These are phyloP conservation scores for Endogone sp. DNA, from an alignment of 192 early-diverging fungal species.

Conservation along the genomic window DNA sequence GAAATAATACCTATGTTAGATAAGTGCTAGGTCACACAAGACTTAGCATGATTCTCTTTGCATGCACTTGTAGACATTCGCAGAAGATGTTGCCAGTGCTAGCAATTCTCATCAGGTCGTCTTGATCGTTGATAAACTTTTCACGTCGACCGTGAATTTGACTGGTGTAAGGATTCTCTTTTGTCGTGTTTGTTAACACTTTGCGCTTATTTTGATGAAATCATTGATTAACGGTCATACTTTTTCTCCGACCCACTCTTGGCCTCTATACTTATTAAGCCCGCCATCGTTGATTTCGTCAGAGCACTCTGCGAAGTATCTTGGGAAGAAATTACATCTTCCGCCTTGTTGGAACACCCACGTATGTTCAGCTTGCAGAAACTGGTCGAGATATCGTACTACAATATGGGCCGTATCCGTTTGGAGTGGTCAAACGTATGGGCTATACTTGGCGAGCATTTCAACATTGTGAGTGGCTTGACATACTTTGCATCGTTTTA, in stretches of 20 bases:
- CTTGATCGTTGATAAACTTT: slow-evolving; percentile 82
- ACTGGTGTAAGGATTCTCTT: slow-evolving; percentile 44
- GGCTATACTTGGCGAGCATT: slow-evolving; percentile 77
- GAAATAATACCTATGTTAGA: no score
- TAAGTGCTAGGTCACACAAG: no score
- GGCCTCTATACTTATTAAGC: slow-evolving; percentile 5
- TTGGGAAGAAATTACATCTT: slow-evolving; percentile 83
- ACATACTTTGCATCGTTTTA: neutral
- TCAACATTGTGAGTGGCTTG: slow-evolving; percentile 53
- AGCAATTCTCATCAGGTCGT: slow-evolving; percentile 68
- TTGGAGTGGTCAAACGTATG: slow-evolving; percentile 95
- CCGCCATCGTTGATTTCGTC: slow-evolving; percentile 88
- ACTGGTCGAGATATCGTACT: slow-evolving; percentile 94
- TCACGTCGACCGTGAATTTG: slow-evolving; percentile 72
- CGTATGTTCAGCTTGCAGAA: slow-evolving; percentile 92
- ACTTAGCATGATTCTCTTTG: no score
- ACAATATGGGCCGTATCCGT: slow-evolving; percentile 95
- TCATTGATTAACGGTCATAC: neutral
- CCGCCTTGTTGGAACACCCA: slow-evolving; percentile 52
- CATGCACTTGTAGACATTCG: neutral
- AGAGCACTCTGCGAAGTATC: slow-evolving; percentile 78
- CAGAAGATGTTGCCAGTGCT: slow-evolving; percentile 46
- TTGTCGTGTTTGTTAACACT: neutral
- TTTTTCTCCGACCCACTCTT: neutral
- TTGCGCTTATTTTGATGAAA: neutral